Evolutionary conservation across 2,329 filamentous ascomycete species (phyloP).

Genomic region (Penicillium griseofulvum): DNA sequence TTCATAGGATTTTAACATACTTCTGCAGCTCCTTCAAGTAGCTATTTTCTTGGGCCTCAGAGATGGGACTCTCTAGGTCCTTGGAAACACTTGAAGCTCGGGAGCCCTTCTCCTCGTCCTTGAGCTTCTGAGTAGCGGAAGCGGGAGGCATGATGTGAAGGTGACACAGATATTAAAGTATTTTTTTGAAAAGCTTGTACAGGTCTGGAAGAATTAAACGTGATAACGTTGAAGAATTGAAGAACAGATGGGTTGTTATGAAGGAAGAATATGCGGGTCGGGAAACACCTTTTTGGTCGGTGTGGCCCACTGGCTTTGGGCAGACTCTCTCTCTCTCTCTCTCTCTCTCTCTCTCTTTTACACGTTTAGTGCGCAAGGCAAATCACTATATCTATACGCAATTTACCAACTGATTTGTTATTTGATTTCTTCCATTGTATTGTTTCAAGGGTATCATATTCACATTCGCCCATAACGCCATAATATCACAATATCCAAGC

Average conservation of each 20-base stretch:
- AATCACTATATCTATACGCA: neutral
- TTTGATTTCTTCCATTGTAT: neutral
- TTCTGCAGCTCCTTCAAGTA: slow-evolving; percentile 89
- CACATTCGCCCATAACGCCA: neutral
- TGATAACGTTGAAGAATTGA: slow-evolving; percentile 1
- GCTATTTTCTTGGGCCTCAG: slow-evolving; percentile 64
- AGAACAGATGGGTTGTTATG: slow-evolving; percentile 6
- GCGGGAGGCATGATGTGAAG: slow-evolving; percentile 59
- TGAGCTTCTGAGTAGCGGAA: slow-evolving; percentile 60
- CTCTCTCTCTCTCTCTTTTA: neutral
- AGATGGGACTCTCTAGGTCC: slow-evolving; percentile 36
- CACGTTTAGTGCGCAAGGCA: neutral
- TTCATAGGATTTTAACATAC: slow-evolving; percentile 53
- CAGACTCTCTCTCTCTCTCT: neutral
- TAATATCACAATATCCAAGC: slow-evolving; percentile 5
- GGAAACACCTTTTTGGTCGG: slow-evolving; percentile 7
- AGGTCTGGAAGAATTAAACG: slow-evolving; percentile 9
- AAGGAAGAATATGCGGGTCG: slow-evolving; percentile 27
- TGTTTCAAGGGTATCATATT: slow-evolving; percentile 1
- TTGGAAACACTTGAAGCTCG: slow-evolving; percentile 37
- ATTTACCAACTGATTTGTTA: neutral
- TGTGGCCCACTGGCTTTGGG: slow-evolving; percentile 7
- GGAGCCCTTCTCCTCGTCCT: slow-evolving; percentile 59
- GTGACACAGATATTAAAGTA: slow-evolving; percentile 20
- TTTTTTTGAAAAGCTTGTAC: slow-evolving; percentile 12